Evolutionary conservation across 148 eudicot species (phyloP).

Genomic region (Heliamphora exappendiculata): DNA sequence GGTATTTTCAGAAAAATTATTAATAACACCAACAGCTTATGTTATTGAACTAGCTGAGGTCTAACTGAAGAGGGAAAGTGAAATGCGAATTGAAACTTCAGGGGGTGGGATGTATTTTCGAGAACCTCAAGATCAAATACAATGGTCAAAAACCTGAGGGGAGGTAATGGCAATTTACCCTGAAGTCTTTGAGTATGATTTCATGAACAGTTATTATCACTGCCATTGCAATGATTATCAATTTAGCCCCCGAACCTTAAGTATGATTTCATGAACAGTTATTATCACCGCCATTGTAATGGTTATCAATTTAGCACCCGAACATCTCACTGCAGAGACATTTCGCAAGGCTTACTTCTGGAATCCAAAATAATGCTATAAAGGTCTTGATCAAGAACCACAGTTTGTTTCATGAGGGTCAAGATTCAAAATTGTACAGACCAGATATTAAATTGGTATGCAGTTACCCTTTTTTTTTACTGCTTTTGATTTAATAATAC

Average conservation of each 20-base stretch:
- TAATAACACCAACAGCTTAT: no score
- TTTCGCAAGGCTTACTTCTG: background rate
- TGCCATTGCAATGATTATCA: background rate
- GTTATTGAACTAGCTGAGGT: no score
- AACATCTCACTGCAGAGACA: background rate
- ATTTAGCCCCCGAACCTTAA: no score
- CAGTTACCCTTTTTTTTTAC: background rate
- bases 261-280: background rate
- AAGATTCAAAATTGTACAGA: background rate
- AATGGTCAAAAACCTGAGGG: no score
- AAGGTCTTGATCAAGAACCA: background rate
- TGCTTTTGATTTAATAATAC: background rate
- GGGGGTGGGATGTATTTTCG: no score
- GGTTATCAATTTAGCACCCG: background rate
- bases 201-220: background rate
- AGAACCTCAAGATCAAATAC: no score
- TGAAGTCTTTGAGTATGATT: background rate
- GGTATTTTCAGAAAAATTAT: no score
- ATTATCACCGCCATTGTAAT: background rate
- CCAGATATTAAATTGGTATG: background rate
- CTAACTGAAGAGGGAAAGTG: no score
- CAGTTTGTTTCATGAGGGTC: background rate
- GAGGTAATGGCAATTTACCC: no score
- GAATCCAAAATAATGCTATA: background rate
- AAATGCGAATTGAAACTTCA: no score